Base-by-base conservation (phyloP, 2,329 filamentous ascomycete species). In the Penicillium frequentans region DNA sequence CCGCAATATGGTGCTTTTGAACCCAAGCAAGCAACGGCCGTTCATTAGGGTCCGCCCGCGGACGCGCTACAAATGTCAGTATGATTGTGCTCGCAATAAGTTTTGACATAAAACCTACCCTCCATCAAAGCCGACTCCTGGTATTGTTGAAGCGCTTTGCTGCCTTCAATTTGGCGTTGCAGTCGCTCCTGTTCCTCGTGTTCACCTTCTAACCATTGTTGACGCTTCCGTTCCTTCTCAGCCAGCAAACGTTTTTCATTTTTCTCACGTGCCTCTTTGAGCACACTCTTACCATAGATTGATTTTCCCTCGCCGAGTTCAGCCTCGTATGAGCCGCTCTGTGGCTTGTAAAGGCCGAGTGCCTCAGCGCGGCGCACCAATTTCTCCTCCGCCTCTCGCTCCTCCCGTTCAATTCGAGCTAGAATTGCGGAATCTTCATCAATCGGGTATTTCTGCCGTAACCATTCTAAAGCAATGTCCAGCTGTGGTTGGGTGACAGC, bases 131-230 rank as follows among this genome's bases (percentile, higher is more conserved):
- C 68, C 8, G 68, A 59, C 21, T 72, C 70, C 37, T 75, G 68
- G 50, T 70, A 74, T 48, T 71, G 70, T 58, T 74, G 71, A 51
- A 77, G 57, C 24, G 69, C 64, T 33, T 68, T 77, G 55, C 72
- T 75, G 52, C 65, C 68, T 51, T 70, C 66, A 19, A 73, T 52
- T 50, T 71, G 68, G 19, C 60, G 68, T 56, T 66, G 63, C 39
- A 74, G 23, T 45, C 64, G 68, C 56, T 75, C 74, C 13, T 64
- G 65, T 37, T 77, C 70, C 58, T 71, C 68, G 29, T 78, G 75
- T 61, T 84, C 83, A n/a, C 79, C 79, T 10, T 75, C 70, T 27
- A 84, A 75, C 82, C 83, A 85, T 54, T 77, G 72, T 46, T 76
- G 77, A 42, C 81, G 81, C 63, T 82, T 77, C 43, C 69, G 64